Conservation (phyloP, 148 eudicot genomes). For the Cornus kousa region DNA sequence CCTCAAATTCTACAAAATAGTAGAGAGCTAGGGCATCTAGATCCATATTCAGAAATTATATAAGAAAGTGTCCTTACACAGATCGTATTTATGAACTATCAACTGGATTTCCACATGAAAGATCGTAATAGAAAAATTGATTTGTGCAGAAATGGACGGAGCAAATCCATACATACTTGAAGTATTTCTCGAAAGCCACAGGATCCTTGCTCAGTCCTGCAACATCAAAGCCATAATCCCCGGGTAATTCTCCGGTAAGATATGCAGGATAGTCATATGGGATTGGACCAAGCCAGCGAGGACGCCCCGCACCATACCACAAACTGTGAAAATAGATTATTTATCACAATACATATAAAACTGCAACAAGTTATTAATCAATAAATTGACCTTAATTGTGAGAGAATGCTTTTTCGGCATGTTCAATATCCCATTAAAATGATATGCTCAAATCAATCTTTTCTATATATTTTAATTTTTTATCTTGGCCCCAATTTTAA, state of each 20-base stretch:
- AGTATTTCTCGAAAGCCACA: conserved; percentile 57
- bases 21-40: neutral
- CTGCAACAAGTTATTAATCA: neutral
- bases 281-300: conserved; percentile 95
- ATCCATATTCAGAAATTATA: neutral
- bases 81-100: neutral
- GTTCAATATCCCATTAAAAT: too few species aligned
- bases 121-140: neutral
- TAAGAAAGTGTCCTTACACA: neutral
- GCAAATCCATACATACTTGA: conserved; percentile 48
- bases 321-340: conserved; percentile 38
- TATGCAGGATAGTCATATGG: conserved; percentile 76
- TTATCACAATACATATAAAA: neutral
- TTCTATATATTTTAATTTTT: too few species aligned
- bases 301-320: conserved; percentile 94
- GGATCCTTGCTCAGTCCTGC: conserved; percentile 83
- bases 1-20: neutral
- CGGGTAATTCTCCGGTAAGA: conserved; percentile 85
- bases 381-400: neutral
- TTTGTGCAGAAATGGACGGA: neutral
- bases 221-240: conserved; percentile 96
- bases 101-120: neutral
- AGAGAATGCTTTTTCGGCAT: too few species aligned
- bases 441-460: too few species aligned
- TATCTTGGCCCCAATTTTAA: too few species aligned